phyloP scores from a whole-genome alignment of 306 rosid species.

The Glycine tomentella region DNA sequence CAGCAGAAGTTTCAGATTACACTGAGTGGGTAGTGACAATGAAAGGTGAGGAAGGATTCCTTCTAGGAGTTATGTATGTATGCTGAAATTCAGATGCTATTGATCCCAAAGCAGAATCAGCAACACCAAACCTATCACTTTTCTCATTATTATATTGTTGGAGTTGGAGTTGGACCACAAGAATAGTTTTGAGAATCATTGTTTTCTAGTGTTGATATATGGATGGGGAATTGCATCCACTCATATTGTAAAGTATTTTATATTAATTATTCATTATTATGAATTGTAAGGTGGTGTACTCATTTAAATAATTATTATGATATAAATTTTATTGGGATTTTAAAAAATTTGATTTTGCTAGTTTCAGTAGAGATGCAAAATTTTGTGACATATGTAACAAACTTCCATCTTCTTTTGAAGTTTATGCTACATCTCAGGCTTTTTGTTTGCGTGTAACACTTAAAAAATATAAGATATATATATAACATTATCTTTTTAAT shows the following conservation, averaged over 20 bases:
- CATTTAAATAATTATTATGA: no score
- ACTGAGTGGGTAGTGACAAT: conserved; percentile 45
- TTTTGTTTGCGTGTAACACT: no score
- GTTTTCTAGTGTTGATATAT: not conserved
- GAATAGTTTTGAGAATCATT: conserved; percentile 33
- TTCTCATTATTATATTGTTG: conserved; percentile 17
- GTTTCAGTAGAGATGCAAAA: no score
- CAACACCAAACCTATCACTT: conserved; percentile 16
- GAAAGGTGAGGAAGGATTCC: conserved; percentile 9
- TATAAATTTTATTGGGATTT: no score
- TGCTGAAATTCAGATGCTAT: conserved; percentile 21
- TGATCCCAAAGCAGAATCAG: conserved; percentile 35
- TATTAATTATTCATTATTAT: not conserved
- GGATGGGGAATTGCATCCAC: conserved; percentile 8
- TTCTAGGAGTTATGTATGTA: conserved; percentile 2
- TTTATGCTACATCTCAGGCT: no score
- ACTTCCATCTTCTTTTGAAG: no score
- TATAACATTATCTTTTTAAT: no score
- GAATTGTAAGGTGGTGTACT: not conserved
- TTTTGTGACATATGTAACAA: no score
- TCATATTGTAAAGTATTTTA: not conserved
- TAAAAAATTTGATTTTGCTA: no score
- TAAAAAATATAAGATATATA: no score
- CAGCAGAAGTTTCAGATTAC: not conserved
- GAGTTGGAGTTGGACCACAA: conserved; percentile 45